Evolutionary conservation across 352 stramenopile species (phyloP), one percentile per base, ranked within the genome.

Genomic region (Pythium insidiosum): DNA sequence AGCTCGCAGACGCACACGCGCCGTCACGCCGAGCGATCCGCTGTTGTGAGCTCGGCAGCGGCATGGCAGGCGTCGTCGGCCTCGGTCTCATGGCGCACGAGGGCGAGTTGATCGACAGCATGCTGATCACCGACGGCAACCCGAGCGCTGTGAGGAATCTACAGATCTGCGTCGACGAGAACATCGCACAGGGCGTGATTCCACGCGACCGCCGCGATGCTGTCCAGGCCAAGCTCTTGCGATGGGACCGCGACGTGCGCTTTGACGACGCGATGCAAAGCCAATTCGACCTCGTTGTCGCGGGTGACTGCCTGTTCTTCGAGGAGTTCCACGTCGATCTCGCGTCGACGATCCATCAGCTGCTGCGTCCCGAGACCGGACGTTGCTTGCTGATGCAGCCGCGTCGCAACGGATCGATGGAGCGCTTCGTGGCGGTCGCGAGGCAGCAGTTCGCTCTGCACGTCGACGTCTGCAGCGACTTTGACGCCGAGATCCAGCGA

Each of bases 301-400:
- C 78, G 4, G 88, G 78, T 42, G 81, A 94, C 52, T 94, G 81
- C 43, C 57, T 94, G 1, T 94, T 94, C 58, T 94, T 94, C 42
- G 76, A 91, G 60, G 69, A 81, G 1, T 94, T 91, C 55, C 78
- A 94, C 55, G 53, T 74, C 35, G 81, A 94, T 43, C 56, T 94
- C 19, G 68, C 59, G 12, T 56, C 72, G 41, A 88, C 72, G 1
- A 75, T 93, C 58, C 61, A 73, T n/a, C 48, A 53, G 40, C 57
- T 93, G 6, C 36, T 90, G 26, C 49, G 53, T 6, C 66, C 50
- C 0, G 15, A 16, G 3, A 74, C 61, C 0, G 77, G 77, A 5
- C 58, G 56, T 11, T 88, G 75, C 41, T 63, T 81, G n/a, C 60
- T 93, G 16, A 43, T 93, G 26, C 80, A 93, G 53, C 80, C 80